phyloP scores from a whole-genome alignment of 1,284 basidiomycete species.

The Ceratorhiza oryzae-sativae region DNA sequence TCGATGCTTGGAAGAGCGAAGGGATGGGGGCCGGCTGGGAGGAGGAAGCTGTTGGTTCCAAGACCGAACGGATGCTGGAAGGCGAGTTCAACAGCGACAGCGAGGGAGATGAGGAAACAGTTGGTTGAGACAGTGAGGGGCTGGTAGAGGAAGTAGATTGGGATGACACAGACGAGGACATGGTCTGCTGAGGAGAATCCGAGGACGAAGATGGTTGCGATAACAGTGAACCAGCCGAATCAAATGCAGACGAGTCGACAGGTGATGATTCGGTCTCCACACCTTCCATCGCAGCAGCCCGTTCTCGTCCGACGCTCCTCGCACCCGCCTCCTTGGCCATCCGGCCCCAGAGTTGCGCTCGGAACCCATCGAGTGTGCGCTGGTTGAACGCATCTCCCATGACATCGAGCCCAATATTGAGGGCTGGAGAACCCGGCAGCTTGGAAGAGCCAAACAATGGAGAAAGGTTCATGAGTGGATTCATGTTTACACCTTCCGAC shows the following conservation, averaged over 20 bases:
- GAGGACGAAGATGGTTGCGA: background rate
- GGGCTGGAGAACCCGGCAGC: slow-evolving; percentile 1
- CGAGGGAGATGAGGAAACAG: slow-evolving; percentile 34
- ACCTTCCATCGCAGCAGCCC: background rate
- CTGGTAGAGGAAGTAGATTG: slow-evolving; percentile 1
- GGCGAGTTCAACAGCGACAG: slow-evolving; percentile 31
- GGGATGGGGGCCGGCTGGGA: background rate
- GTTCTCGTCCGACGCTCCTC: slow-evolving; percentile 9
- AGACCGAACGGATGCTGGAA: slow-evolving; percentile 1
- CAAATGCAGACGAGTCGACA: background rate
- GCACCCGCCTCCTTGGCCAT: slow-evolving; percentile 39
- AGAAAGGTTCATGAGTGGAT: slow-evolving; percentile 69
- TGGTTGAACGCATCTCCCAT: slow-evolving; percentile 32
- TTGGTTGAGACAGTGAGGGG: background rate
- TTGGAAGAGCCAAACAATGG: slow-evolving; percentile 14
- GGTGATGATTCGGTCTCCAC: background rate
- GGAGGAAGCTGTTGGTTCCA: background rate
- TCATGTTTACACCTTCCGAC: slow-evolving; percentile 73
- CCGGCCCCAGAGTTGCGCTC: slow-evolving; percentile 31
- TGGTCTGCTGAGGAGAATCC: background rate
- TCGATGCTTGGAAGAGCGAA: slow-evolving; percentile 41
- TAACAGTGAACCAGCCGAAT: background rate
- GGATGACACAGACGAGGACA: slow-evolving; percentile 7
- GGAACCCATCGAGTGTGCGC: slow-evolving; percentile 29
- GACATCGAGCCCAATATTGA: slow-evolving; percentile 11